phyloP scores from a whole-genome alignment of 2,329 filamentous ascomycete genomes.

The Periconia macrospinosa region DNA sequence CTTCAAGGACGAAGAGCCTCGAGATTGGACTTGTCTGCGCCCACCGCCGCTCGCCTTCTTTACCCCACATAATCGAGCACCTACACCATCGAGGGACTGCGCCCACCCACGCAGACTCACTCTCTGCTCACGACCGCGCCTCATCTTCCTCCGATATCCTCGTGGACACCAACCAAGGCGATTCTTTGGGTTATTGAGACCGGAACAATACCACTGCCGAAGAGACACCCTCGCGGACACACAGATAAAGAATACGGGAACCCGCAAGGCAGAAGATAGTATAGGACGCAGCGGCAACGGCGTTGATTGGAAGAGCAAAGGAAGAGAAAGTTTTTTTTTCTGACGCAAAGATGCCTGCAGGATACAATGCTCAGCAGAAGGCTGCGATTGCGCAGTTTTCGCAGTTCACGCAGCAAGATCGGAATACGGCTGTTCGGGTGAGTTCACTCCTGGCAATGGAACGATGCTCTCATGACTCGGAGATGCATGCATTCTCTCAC shows the following conservation, averaged over 20 bases:
- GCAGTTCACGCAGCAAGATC: slow-evolving; percentile 49
- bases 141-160: too few relatives aligned
- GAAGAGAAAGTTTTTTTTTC: slow-evolving; percentile 1
- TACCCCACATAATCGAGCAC: neutral
- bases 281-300: too few relatives aligned
- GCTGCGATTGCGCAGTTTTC: slow-evolving; percentile 48
- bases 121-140: too few relatives aligned
- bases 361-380: slow-evolving; percentile 51
- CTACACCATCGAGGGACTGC: neutral
- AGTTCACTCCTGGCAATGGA: slow-evolving; percentile 7
- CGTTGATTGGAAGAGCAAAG: neutral
- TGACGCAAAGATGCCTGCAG: slow-evolving; percentile 49
- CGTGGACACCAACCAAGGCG: too few relatives aligned
- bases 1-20: too few relatives aligned
- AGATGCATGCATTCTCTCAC: neutral
- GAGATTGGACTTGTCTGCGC: too few relatives aligned
- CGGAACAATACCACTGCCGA: too few relatives aligned
- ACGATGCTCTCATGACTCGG: neutral
- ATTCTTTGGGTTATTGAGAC: too few relatives aligned
- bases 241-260: too few relatives aligned
- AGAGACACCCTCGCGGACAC: too few relatives aligned
- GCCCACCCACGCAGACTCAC: too few relatives aligned
- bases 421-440: slow-evolving; percentile 45
- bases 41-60: neutral
- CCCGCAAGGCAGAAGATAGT: too few relatives aligned